Evolutionary conservation across 2,329 filamentous ascomycete genomes (phyloP).

Genomic region (Chaetomium strumarium): DNA sequence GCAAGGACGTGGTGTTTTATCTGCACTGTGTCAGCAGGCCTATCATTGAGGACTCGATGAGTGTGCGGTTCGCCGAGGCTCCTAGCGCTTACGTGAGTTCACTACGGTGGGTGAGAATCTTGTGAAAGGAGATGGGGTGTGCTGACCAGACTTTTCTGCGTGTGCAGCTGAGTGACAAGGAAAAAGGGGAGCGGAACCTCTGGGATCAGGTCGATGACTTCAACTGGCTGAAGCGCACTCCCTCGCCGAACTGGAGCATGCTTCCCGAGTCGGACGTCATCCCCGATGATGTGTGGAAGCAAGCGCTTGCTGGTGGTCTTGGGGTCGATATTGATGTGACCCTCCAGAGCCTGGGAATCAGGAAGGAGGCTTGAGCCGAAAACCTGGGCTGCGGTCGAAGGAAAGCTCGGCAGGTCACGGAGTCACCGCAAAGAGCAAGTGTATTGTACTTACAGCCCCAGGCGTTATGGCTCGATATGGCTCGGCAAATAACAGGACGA

Average conservation of each 20-base stretch:
- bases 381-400: not conserved
- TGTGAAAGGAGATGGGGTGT: slow-evolving; percentile 4
- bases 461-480: no score
- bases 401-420: no score
- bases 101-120: no score
- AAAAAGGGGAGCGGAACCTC: slow-evolving; percentile 49
- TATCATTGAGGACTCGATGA: slow-evolving; percentile 85
- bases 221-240: slow-evolving; percentile 85
- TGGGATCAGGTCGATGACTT: slow-evolving; percentile 96
- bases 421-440: no score
- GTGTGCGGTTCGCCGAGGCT: slow-evolving; percentile 72
- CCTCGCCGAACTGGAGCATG: slow-evolving; percentile 82
- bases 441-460: no score
- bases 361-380: not conserved
- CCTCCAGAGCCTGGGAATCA: slow-evolving; percentile 44
- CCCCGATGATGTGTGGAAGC: slow-evolving; percentile 60
- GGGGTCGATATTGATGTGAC: slow-evolving; percentile 60
- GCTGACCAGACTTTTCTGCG: not conserved
- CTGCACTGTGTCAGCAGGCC: slow-evolving; percentile 75
- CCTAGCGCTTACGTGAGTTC: slow-evolving; percentile 61
- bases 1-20: slow-evolving; percentile 74
- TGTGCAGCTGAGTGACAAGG: slow-evolving; percentile 25
- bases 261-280: slow-evolving; percentile 57
- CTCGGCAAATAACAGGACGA: no score
- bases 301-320: slow-evolving; percentile 58